These are phyloP conservation scores for Scheffersomyces stambukii DNA, from an alignment of 1,139 yeast genomes.

Conservation along the genomic window DNA sequence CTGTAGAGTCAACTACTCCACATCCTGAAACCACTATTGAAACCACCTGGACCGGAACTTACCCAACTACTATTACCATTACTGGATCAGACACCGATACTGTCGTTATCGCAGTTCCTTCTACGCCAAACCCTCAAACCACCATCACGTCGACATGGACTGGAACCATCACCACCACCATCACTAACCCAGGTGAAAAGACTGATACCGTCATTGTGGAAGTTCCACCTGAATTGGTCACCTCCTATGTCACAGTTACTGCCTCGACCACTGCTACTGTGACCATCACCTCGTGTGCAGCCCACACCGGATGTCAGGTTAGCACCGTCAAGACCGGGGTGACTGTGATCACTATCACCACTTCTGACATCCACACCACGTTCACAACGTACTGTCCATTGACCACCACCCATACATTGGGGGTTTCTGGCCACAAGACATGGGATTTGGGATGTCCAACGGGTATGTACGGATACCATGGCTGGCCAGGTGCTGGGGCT, in stretches of 20 bases:
- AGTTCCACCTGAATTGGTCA: slow-evolving; percentile 3
- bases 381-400: slow-evolving; percentile 10
- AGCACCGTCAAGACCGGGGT: slow-evolving; percentile 6
- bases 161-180: slow-evolving; percentile 5
- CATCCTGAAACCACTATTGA: too few relatives aligned
- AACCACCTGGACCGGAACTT: too few relatives aligned
- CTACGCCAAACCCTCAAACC: slow-evolving; percentile 4
- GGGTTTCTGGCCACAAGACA: slow-evolving; percentile 2
- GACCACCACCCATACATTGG: slow-evolving; percentile 5
- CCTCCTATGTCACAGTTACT: slow-evolving; percentile 4
- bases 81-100: too few relatives aligned
- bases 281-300: slow-evolving; percentile 6
- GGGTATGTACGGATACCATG: slow-evolving; percentile 3
- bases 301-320: slow-evolving; percentile 3
- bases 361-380: slow-evolving; percentile 3
- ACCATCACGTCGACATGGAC: slow-evolving; percentile 4
- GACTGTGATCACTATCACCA: slow-evolving; percentile 6
- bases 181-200: slow-evolving; percentile 1
- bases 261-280: slow-evolving; percentile 3
- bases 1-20: too few relatives aligned
- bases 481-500: slow-evolving; percentile 4
- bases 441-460: slow-evolving; percentile 6
- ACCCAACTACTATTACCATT: too few relatives aligned
- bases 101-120: too few relatives aligned
- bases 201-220: slow-evolving; percentile 5